A percentile compares a stretch with the other conserved stretches of the same genome.
phyloP scores from a whole-genome alignment of 2,329 filamentous ascomycete species.

The Cadophora gregata region DNA sequence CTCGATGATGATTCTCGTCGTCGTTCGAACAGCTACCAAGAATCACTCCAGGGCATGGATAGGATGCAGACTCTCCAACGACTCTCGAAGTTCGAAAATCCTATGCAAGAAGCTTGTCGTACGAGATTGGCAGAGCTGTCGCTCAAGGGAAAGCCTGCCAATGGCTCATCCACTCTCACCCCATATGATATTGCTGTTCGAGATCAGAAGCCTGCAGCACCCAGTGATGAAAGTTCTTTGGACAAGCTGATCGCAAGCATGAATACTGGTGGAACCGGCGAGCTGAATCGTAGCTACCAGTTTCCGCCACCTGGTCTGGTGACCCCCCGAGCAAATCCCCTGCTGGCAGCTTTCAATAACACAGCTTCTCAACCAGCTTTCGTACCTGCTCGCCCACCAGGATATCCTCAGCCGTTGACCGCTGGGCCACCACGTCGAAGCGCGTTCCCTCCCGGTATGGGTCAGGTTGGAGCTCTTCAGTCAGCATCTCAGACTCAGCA shows the following conservation, averaged over 20 bases:
- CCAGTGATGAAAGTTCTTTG: not conserved
- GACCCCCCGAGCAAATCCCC: constrained; percentile 32
- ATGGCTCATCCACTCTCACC: not conserved
- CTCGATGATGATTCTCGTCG: constrained; percentile 5
- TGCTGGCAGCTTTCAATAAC: constrained; percentile 27
- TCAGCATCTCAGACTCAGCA: not conserved
- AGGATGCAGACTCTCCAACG: constrained; percentile 45
- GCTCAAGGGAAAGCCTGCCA: constrained; percentile 23
- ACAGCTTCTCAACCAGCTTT: constrained; percentile 7
- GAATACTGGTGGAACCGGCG: constrained; percentile 18
- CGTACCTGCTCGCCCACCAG: constrained; percentile 26
- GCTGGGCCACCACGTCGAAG: constrained; percentile 45
- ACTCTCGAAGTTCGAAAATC: constrained; percentile 42
- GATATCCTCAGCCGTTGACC: constrained; percentile 44
- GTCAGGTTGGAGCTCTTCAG: not conserved
- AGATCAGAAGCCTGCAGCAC: not conserved
- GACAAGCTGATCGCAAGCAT: not conserved
- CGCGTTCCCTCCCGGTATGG: constrained; percentile 21
- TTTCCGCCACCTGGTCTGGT: constrained; percentile 38
- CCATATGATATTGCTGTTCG: constrained; percentile 7
- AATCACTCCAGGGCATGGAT: constrained; percentile 35
- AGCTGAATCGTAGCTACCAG: constrained; percentile 35
- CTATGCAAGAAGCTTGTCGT: constrained; percentile 37
- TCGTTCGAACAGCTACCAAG: constrained; percentile 9
- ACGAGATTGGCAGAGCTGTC: constrained; percentile 39